These are phyloP conservation scores for Lachancea cidri DNA, from an alignment of 805 yeast species.

Conservation along the genomic window DNA sequence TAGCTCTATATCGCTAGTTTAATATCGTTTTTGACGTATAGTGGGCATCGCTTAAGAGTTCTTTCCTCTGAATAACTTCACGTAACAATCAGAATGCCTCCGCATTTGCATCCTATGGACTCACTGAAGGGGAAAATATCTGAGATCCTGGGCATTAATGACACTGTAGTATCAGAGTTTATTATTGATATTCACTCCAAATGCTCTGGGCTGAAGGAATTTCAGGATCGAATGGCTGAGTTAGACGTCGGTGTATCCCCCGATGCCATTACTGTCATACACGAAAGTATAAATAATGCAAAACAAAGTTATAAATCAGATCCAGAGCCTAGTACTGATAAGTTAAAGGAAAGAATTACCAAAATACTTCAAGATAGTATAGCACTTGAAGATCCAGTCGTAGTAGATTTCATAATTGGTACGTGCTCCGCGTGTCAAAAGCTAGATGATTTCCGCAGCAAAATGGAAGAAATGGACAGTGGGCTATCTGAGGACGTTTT, in stretches of 20 bases:
- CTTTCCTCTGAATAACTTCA: too few species aligned
- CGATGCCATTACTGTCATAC: constrained; percentile 13
- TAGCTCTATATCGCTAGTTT: too few species aligned
- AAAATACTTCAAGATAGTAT: constrained; percentile 13
- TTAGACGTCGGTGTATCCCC: constrained; percentile 39
- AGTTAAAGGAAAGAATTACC: constrained; percentile 10
- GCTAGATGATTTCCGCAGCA: constrained; percentile 9
- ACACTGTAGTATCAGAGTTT: constrained; percentile 43
- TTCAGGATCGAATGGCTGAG: constrained; percentile 35
- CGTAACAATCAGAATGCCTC: too few species aligned
- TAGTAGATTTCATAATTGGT: constrained; percentile 21
- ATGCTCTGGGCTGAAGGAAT: constrained; percentile 31
- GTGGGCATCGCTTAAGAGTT: too few species aligned
- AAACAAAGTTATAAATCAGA: too few species aligned
- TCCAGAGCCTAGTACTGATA: constrained; percentile 1
- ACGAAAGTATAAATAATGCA: constrained; percentile 9
- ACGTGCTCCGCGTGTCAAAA: constrained; percentile 13
- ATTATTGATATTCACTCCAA: constrained; percentile 36
- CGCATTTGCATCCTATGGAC: constrained; percentile 1
- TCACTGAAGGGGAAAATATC: constrained; percentile 14
- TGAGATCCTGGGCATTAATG: constrained; percentile 34
- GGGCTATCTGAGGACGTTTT: constrained; percentile 15
- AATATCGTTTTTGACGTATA: too few species aligned
- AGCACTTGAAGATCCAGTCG: constrained; percentile 17
- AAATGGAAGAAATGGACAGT: constrained; percentile 22